Percentiles rank a stretch among this genome's conserved stretches.
phyloP scores from a whole-genome alignment of 1,284 basidiomycete genomes.

The Sanghuangporus weigelae region DNA sequence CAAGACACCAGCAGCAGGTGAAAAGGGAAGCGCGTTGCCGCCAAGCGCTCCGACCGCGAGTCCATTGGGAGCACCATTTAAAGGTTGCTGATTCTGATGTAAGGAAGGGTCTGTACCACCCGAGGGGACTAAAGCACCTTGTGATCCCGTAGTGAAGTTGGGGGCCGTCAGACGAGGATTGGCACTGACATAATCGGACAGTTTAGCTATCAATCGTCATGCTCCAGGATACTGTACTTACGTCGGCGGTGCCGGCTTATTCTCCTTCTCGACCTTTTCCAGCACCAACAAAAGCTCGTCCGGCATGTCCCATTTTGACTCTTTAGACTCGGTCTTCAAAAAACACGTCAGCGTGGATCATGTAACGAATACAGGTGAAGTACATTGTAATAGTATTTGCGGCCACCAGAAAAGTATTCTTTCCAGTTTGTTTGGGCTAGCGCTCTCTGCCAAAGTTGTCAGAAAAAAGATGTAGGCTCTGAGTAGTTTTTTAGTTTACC shows the following conservation, averaged over 20 bases:
- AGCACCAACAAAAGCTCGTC: constrained; percentile 77
- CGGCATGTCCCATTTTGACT: constrained; percentile 94
- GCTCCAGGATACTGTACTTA: neutral
- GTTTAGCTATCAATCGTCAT: neutral
- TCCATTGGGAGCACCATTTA: constrained; percentile 15
- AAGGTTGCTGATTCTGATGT: constrained; percentile 6
- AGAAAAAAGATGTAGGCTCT: neutral
- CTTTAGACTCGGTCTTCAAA: constrained; percentile 66
- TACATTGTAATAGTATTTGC: constrained; percentile 92
- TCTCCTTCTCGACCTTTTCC: constrained; percentile 79
- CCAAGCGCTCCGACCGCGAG: constrained; percentile 31
- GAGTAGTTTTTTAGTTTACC: constrained; percentile 28
- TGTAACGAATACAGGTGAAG: constrained; percentile 22
- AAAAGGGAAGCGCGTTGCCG: constrained; percentile 47
- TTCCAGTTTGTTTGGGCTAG: constrained; percentile 54
- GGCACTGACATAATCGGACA: neutral
- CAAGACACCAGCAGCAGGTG: constrained; percentile 47
- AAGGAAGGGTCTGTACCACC: constrained; percentile 14
- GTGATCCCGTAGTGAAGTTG: constrained; percentile 10
- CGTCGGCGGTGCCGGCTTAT: constrained; percentile 30
- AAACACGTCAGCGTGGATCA: neutral
- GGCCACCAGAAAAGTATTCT: constrained; percentile 82
- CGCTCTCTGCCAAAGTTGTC: constrained; percentile 7
- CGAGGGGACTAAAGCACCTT: constrained; percentile 16
- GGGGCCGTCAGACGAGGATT: constrained; percentile 15